Evolutionary conservation across 2,329 filamentous ascomycete genomes (phyloP), one percentile per base, ranked within the genome.

Genomic region (Fusarium sp.): DNA sequence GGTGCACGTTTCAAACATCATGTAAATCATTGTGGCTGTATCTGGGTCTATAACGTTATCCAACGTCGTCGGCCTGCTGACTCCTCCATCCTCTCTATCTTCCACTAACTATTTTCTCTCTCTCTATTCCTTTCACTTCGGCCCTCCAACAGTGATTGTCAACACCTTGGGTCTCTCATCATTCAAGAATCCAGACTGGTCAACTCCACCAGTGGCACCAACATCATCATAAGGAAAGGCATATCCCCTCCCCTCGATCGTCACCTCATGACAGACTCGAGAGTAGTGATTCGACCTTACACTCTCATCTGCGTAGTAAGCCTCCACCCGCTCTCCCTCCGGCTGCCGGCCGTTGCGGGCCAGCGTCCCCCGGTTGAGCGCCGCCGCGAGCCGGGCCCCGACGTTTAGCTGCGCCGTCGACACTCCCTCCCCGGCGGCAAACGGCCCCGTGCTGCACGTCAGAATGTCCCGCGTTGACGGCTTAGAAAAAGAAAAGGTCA

Each of bases 211-310:
- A n/a, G 82, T 82, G 5, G 90, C 85, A 24, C 85, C 86, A 11
- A 94, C 92, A 81, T 94, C 92, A 78, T 94, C 92, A 78, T 93
- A 94, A 0, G 92, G 91, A 76, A 93, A 93, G 1, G 91, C 91
- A 82, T 94, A 94, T 10, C 92, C 92, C 58, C 86, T 85, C 10
- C 88, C 85, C 78, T 91, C 89, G 39, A 90, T 78, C 76, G 89
- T 91, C 41, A 86, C 85, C 69, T 85, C 87, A 81, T 94, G 92
- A 69, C 91, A 88, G 73, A 93, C 88, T 66, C 91, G 86, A 57
- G 90, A 84, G 80, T 92, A 94, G 80, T 94, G 91, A 81, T 94
- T 93, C 48, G 91, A 92, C 57, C 88, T 81, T 4, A 75, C 65
- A 16, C 87, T 81, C 39, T 63, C 69, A 14, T 64, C 67, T 7